Evolutionary conservation across 768 basidiomycete species (phyloP), one percentile per base, ranked within the genome.

Genomic region (Trametes meyenii): DNA sequence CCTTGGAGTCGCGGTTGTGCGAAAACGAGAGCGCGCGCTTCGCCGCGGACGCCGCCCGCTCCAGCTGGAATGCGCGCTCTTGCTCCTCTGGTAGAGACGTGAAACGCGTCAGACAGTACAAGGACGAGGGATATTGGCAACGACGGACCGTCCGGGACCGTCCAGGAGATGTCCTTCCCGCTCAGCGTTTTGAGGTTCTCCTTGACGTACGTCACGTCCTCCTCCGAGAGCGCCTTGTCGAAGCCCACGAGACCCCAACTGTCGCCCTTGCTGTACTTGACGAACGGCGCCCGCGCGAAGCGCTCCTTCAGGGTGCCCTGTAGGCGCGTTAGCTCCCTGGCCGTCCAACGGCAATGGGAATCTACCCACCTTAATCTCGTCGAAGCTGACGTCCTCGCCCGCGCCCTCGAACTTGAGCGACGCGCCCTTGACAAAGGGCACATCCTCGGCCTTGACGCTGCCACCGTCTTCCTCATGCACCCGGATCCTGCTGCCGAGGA

Each of bases 21-120:
- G 77, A 59, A 78, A 80, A 67, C 69, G 68, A 76, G 29, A 75
- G 69, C 13, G 69, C 73, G 5, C 78, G 79, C 65, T 81, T 82
- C 1, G 89, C 90, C 3, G 88, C 86, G 17, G 80, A 78, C 63
- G 87, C 82, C 2, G 89, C 90, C 12, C 90, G 87, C 69, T 90
- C 86, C 29, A 90, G 77, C 68, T 89, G 87, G 76, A 91, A 90
- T 1, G 76, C 75, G 67, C 85, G 87, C 67, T 92, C 90, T 50
- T 84, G 84, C 24, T 85, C 85, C 79, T 90, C 90, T 90, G 67
- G 29, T 50, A 63, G 21, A 35, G 21, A 19, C 13, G 39, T 58
- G 42, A 50, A 55, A 45, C 58, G 16, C 24, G 50, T 58, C 29
- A 51, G 62, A 58, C 56, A 17, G 21, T 21, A 45, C 56, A 12